Conservation (phyloP, 1,284 basidiomycete species). For the Wolfiporia cocos region DNA sequence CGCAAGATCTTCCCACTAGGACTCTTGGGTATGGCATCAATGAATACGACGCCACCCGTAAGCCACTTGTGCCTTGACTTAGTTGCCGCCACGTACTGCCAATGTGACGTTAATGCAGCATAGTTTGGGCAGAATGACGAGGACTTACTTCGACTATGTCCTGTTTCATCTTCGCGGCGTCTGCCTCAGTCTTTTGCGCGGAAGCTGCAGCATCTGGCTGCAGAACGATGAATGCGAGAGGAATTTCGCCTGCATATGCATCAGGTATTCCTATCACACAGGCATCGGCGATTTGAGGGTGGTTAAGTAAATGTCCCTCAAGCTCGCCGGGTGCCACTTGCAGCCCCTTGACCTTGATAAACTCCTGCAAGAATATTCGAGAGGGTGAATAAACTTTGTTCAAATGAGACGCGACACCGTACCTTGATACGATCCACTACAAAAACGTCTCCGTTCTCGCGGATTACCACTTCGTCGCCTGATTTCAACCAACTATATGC, state of each 20-base stretch:
- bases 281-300: conserved; percentile 59
- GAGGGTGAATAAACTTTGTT: not conserved
- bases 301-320: conserved; percentile 53
- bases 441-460: conserved; percentile 51
- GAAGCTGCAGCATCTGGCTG: conserved; percentile 11
- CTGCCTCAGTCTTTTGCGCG: conserved; percentile 1
- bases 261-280: conserved; percentile 51
- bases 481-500: conserved; percentile 52
- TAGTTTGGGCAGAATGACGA: no score
- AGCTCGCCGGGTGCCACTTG: conserved; percentile 37
- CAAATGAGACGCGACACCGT: not conserved
- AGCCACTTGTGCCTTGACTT: conserved; percentile 14
- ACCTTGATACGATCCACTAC: conserved; percentile 68
- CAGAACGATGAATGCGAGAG: conserved; percentile 35
- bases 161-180: conserved; percentile 3
- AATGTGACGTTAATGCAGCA: not conserved
- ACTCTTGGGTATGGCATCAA: conserved; percentile 15
- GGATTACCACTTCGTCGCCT: conserved; percentile 61
- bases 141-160: conserved; percentile 3
- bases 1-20: conserved; percentile 18
- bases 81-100: conserved; percentile 13
- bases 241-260: conserved; percentile 40
- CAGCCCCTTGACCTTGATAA: conserved; percentile 28
- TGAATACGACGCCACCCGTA: conserved; percentile 13
- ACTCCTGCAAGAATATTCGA: conserved; percentile 15